phyloP scores from a whole-genome alignment of 306 rosid species.

The Pterocarpus macrocarpus region DNA sequence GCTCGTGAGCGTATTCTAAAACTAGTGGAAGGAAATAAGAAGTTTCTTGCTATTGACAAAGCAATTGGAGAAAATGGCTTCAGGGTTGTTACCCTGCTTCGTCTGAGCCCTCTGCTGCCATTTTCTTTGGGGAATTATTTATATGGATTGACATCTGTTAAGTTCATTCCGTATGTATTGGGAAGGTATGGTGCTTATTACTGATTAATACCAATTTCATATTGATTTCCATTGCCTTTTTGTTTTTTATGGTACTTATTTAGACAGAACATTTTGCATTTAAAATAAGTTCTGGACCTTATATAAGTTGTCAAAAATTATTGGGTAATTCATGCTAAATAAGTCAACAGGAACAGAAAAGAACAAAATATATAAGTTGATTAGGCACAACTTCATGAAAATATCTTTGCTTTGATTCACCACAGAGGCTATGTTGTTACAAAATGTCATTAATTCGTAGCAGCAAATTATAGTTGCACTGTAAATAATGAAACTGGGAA shows the following conservation, averaged over 20 bases:
- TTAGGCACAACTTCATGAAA: background rate
- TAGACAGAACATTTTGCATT: constrained; percentile 13
- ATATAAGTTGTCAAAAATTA: constrained; percentile 4
- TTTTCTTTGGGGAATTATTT: constrained; percentile 95
- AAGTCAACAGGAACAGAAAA: constrained; percentile 1
- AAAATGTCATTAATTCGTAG: constrained; percentile 13
- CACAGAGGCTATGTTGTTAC: constrained; percentile 6
- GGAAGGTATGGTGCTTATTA: constrained; percentile 72
- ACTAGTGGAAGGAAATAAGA: constrained; percentile 93
- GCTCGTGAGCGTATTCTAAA: constrained; percentile 97
- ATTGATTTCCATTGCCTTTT: constrained; percentile 1
- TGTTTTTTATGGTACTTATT: background rate
- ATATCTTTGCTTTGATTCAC: constrained; percentile 26
- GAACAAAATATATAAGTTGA: background rate
- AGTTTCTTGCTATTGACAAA: constrained; percentile 94
- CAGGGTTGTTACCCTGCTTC: constrained; percentile 94
- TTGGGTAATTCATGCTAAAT: constrained; percentile 30
- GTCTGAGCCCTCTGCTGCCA: constrained; percentile 97
- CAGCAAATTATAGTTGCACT: background rate
- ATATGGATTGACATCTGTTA: constrained; percentile 96
- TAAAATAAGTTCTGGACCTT: constrained; percentile 11
- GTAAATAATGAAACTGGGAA: constrained; percentile 12
- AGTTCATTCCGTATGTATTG: constrained; percentile 90
- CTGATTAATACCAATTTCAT: constrained; percentile 11
- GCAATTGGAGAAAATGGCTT: constrained; percentile 97